phyloP scores from a whole-genome alignment of 495 filamentous ascomycete species.

The Cercophora scortea region DNA sequence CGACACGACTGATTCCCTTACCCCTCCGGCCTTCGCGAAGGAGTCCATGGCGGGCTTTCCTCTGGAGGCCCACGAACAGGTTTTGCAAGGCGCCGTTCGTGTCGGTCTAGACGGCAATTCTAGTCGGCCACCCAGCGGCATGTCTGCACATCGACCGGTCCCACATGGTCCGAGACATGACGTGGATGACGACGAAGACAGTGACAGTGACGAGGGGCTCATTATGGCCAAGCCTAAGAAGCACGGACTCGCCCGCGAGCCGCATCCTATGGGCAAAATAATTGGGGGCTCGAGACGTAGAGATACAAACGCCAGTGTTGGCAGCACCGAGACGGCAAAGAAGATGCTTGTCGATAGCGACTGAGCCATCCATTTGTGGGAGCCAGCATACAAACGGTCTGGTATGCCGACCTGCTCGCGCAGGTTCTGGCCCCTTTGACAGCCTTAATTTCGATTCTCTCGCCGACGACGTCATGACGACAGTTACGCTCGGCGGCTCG shows the following conservation, averaged over 20 bases:
- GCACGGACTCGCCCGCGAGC: slow-evolving; percentile 16
- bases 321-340: slow-evolving; percentile 50
- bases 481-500: no score
- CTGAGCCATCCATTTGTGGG: slow-evolving; percentile 2
- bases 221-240: slow-evolving; percentile 40
- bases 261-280: slow-evolving; percentile 22
- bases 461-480: no score
- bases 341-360: slow-evolving; percentile 37
- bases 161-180: slow-evolving; percentile 11
- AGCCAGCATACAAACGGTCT: not conserved
- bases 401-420: no score
- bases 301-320: slow-evolving; percentile 44
- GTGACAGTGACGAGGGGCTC: slow-evolving; percentile 48
- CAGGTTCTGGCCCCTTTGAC: no score
- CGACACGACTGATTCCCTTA: slow-evolving; percentile 45
- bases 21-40: slow-evolving; percentile 41
- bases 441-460: no score
- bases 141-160: no score
- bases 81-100: slow-evolving; percentile 9
- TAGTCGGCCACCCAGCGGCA: no score
- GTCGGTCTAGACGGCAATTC: slow-evolving; percentile 2
- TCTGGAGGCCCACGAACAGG: slow-evolving; percentile 24
- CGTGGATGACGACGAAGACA: slow-evolving; percentile 48
- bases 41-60: slow-evolving; percentile 35
- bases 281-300: slow-evolving; percentile 30